phyloP scores from a whole-genome alignment of 176 grass and related monocot species.

The Alloteropsis semialata region DNA sequence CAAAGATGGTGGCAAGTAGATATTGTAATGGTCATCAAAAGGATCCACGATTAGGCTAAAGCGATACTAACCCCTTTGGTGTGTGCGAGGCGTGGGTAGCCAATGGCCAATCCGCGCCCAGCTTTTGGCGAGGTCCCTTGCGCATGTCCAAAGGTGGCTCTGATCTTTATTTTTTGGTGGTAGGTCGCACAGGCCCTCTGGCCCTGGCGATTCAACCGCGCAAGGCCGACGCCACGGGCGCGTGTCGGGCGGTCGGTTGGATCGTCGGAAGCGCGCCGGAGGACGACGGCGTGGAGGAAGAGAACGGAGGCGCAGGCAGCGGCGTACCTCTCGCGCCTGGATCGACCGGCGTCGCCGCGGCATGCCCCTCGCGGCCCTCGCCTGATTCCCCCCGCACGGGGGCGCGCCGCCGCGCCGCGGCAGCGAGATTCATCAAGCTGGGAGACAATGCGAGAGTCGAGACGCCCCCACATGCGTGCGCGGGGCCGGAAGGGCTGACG shows the following conservation, averaged over 20 bases:
- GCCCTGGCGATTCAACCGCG: neutral
- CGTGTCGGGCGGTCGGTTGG: neutral
- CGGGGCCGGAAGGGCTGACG: too few species aligned
- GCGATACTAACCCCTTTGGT: neutral
- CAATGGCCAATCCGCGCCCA: neutral
- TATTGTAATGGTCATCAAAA: constrained; percentile 10
- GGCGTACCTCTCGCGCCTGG: neutral
- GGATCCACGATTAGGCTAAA: constrained; percentile 11
- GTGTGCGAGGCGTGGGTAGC: neutral
- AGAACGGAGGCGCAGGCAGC: neutral
- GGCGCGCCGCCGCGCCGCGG: neutral
- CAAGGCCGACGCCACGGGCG: constrained; percentile 6
- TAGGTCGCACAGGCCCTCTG: constrained; percentile 9
- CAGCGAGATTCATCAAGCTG: neutral
- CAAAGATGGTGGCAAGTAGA: neutral
- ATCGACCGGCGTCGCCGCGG: neutral
- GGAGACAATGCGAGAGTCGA: neutral
- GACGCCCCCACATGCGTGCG: neutral
- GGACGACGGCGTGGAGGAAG: neutral
- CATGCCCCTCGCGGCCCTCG: neutral
- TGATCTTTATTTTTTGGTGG: constrained; percentile 13
- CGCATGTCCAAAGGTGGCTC: constrained; percentile 24
- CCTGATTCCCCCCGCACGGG: constrained; percentile 4
- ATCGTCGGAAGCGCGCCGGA: neutral
- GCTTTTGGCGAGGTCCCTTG: constrained; percentile 17